phyloP scores from a whole-genome alignment of 1,284 basidiomycete genomes.

The Athelia psychrophila region DNA sequence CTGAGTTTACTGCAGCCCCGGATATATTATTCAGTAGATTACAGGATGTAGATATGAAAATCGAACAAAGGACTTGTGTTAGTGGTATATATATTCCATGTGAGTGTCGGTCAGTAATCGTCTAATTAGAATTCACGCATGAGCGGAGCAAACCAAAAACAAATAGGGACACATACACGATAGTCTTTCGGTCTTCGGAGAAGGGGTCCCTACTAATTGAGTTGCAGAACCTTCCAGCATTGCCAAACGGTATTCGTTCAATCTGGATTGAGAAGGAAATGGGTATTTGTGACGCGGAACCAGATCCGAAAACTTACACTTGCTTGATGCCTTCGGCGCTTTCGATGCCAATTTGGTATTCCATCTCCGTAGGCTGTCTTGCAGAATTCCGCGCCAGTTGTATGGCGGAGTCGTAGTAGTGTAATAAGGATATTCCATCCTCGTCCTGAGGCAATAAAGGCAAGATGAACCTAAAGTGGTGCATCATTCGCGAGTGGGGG shows the following conservation, averaged over 20 bases:
- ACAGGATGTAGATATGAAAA: not conserved
- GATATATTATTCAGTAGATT: not conserved
- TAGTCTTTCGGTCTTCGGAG: not conserved
- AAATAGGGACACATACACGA: not conserved
- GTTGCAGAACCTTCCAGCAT: constrained; percentile 55
- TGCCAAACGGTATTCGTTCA: constrained; percentile 59
- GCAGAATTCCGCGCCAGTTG: constrained; percentile 70
- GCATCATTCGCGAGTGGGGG: constrained; percentile 66
- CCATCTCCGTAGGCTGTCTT: constrained; percentile 64
- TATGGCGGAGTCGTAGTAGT: constrained; percentile 75
- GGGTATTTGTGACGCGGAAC: constrained; percentile 1
- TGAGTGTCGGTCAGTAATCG: not conserved
- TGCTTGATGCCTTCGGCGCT: constrained; percentile 62
- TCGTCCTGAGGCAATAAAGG: constrained; percentile 64
- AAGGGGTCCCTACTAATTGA: constrained; percentile 28
- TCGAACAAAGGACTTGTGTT: too few species aligned
- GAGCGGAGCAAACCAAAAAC: not conserved
- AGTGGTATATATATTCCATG: not conserved
- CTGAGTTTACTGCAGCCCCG: constrained; percentile 18
- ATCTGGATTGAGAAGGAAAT: constrained; percentile 29
- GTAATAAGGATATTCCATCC: constrained; percentile 58
- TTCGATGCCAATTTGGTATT: constrained; percentile 65
- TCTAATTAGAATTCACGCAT: not conserved
- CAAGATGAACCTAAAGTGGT: constrained; percentile 69
- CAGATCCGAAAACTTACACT: constrained; percentile 34